Conservation (phyloP, 768 basidiomycete genomes). For the Pisolithus sp. region DNA sequence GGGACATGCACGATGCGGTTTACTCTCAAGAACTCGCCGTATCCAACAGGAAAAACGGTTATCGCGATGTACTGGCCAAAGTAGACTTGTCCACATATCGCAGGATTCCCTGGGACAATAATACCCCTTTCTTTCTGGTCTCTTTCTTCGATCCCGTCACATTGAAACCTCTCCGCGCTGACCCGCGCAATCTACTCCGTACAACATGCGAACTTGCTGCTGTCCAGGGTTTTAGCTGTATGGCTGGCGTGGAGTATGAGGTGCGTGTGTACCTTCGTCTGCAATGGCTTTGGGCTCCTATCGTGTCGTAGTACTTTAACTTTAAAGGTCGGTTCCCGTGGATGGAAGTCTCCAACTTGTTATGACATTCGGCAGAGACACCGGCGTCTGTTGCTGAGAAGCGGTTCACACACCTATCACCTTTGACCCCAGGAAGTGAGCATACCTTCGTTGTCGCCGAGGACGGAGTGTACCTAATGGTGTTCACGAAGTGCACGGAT, state of each 20-base stretch:
- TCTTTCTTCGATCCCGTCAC: constrained; percentile 88
- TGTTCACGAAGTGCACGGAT: constrained; percentile 78
- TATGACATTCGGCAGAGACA: constrained; percentile 53
- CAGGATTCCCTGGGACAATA: constrained; percentile 85
- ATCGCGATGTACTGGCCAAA: constrained; percentile 77
- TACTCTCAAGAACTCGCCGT: constrained; percentile 85
- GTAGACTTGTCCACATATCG: constrained; percentile 88
- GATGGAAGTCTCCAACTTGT: neutral
- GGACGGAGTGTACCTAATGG: neutral
- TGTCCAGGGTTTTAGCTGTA: constrained; percentile 50
- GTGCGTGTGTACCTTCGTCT: constrained; percentile 34
- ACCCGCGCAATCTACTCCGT: constrained; percentile 80
- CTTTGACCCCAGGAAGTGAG: constrained; percentile 91
- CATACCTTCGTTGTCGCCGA: constrained; percentile 5
- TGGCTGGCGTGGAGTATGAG: constrained; percentile 93
- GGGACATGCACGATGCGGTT: constrained; percentile 87
- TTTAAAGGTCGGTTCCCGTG: constrained; percentile 61
- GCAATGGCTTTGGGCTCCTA: constrained; percentile 3
- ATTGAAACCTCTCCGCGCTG: constrained; percentile 65
- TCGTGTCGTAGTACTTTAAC: constrained; percentile 64
- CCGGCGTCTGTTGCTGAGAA: constrained; percentile 71
- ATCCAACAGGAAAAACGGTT: constrained; percentile 89
- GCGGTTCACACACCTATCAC: constrained; percentile 63
- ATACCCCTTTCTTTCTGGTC: constrained; percentile 90
- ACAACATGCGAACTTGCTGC: constrained; percentile 47